These are phyloP conservation scores for Cutaneotrichosporon cyanovorans DNA, from an alignment of 1,284 basidiomycete species.

Conservation along the genomic window DNA sequence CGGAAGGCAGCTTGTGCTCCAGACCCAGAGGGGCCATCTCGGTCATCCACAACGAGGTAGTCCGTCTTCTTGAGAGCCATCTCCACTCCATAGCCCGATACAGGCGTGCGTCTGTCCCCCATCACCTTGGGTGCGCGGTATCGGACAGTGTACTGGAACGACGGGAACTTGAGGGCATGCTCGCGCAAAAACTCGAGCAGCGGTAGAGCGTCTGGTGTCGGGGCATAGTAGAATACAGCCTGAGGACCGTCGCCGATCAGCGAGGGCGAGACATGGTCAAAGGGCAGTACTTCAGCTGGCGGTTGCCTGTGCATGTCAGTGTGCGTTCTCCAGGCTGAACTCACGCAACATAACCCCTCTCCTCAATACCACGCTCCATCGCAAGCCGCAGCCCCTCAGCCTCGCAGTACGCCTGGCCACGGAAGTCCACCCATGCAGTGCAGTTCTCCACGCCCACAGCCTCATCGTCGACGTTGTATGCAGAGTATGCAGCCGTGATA, in stretches of 20 bases:
- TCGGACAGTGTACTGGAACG: slow-evolving; percentile 66
- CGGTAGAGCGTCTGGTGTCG: slow-evolving; percentile 54
- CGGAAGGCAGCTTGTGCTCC: slow-evolving; percentile 5
- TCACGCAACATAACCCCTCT: slow-evolving; percentile 24
- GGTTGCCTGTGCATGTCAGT: neutral
- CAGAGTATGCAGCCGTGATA: slow-evolving; percentile 39
- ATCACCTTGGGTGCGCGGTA: slow-evolving; percentile 49
- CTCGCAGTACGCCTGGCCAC: slow-evolving; percentile 66
- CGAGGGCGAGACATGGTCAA: neutral
- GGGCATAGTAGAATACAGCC: slow-evolving; percentile 64
- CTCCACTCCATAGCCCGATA: slow-evolving; percentile 84
- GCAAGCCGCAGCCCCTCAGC: slow-evolving; percentile 57
- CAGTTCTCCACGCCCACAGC: slow-evolving; percentile 54
- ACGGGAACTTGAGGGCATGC: slow-evolving; percentile 48
- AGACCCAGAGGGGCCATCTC: slow-evolving; percentile 35
- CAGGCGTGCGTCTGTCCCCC: slow-evolving; percentile 37
- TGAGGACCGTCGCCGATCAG: slow-evolving; percentile 53
- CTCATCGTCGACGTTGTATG: slow-evolving; percentile 50
- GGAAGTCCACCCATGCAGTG: slow-evolving; percentile 82
- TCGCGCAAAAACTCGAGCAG: slow-evolving; percentile 59
- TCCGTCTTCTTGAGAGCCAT: slow-evolving; percentile 96
- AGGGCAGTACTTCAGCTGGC: neutral
- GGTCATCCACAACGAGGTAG: slow-evolving; percentile 87
- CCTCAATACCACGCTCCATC: slow-evolving; percentile 52
- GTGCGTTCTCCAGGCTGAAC: slow-evolving; percentile 1